Conservation (phyloP, 768 basidiomycete genomes). For the Lactarius indigo region DNA sequence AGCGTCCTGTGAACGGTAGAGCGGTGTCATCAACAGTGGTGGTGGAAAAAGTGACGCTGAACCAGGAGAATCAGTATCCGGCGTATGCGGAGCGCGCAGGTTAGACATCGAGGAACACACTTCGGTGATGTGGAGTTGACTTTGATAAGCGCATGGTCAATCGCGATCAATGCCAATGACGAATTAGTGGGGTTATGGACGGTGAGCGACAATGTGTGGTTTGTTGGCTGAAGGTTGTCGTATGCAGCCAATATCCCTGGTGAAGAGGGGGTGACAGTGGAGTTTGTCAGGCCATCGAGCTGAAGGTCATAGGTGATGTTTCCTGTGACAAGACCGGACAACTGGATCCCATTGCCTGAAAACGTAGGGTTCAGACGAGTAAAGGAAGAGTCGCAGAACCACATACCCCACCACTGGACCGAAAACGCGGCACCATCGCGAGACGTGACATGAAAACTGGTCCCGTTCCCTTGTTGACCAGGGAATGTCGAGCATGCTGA, state of each 20-base stretch:
- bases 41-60: constrained; percentile 35
- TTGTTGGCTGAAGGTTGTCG: constrained; percentile 41
- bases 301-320: constrained; percentile 31
- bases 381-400: neutral
- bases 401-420: constrained; percentile 61
- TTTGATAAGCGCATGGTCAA: constrained; percentile 55
- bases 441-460: constrained; percentile 61
- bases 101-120: constrained; percentile 30
- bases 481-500: constrained; percentile 45
- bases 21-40: constrained; percentile 40
- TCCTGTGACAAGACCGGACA: constrained; percentile 48
- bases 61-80: constrained; percentile 32
- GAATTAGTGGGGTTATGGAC: constrained; percentile 38
- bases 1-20: constrained; percentile 53
- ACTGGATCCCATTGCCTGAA: constrained; percentile 61
- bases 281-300: constrained; percentile 42
- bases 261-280: constrained; percentile 29
- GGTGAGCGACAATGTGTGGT: constrained; percentile 56
- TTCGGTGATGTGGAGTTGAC: constrained; percentile 33
- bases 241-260: constrained; percentile 48
- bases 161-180: constrained; percentile 41
- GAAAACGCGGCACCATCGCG: constrained; percentile 52
- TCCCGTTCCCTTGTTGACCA: constrained; percentile 50
- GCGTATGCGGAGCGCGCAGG: neutral
- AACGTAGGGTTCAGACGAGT: neutral